Evolutionary conservation across 805 yeast species (phyloP).

Genomic region (Scheffersomyces spartinae): DNA sequence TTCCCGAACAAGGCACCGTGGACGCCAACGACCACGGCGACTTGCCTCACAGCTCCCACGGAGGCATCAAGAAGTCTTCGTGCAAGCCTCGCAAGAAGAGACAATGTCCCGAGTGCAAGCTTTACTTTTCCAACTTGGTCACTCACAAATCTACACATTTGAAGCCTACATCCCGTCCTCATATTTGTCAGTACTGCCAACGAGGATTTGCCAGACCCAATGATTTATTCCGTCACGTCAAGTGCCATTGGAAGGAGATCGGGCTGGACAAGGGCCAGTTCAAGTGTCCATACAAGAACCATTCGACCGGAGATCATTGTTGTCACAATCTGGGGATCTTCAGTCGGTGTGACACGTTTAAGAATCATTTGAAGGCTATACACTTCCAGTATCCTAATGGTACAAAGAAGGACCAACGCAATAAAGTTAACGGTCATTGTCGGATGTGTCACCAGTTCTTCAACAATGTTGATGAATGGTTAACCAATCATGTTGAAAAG

Average conservation of each 20-base stretch:
- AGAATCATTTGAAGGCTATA: slow-evolving; percentile 80
- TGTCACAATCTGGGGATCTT: slow-evolving; percentile 75
- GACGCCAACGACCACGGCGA: slow-evolving; percentile 3
- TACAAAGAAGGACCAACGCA: slow-evolving; percentile 67
- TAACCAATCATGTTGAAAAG: slow-evolving; percentile 56
- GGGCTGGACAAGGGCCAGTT: slow-evolving; percentile 58
- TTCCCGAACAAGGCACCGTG: background rate
- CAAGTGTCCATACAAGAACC: slow-evolving; percentile 63
- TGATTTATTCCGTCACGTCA: slow-evolving; percentile 75
- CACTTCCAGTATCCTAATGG: slow-evolving; percentile 86
- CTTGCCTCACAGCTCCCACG: slow-evolving; percentile 4
- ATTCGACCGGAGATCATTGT: slow-evolving; percentile 12
- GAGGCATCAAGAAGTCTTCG: too few species aligned
- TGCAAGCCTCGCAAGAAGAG: slow-evolving; percentile 49
- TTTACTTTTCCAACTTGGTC: slow-evolving; percentile 65
- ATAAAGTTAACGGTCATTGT: slow-evolving; percentile 60
- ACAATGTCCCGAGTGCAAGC: slow-evolving; percentile 60
- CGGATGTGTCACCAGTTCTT: slow-evolving; percentile 63
- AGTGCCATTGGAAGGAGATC: slow-evolving; percentile 73
- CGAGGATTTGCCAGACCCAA: slow-evolving; percentile 85
- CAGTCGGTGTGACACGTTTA: slow-evolving; percentile 83
- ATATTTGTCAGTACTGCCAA: slow-evolving; percentile 62
- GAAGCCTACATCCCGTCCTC: slow-evolving; percentile 64
- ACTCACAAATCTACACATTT: slow-evolving; percentile 76
- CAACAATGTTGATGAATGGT: slow-evolving; percentile 69